A percentile compares a stretch with the other conserved stretches of the same genome.
Evolutionary conservation across 2,329 filamentous ascomycete species (phyloP).

Genomic region (Penicillium glabrum): DNA sequence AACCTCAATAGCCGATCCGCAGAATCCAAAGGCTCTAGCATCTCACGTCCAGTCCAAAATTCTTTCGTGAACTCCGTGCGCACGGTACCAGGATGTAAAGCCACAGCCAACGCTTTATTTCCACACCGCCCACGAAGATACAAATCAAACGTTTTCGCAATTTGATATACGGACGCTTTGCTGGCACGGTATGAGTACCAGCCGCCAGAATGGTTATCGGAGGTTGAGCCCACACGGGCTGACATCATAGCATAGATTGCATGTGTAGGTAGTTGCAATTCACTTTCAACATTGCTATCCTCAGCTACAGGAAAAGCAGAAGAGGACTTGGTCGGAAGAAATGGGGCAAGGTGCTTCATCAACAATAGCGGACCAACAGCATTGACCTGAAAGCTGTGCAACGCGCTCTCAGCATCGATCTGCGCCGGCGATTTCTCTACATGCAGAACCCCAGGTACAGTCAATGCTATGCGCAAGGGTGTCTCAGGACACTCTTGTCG

Average conservation of each 20-base stretch:
- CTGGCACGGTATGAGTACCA: conserved; percentile 81
- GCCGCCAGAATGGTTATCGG: conserved; percentile 71
- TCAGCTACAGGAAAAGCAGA: conserved; percentile 29
- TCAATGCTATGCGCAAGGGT: conserved; percentile 68
- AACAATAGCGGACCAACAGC: conserved; percentile 72
- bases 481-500: conserved; percentile 52
- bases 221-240: conserved; percentile 72
- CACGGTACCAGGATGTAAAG: conserved; percentile 78
- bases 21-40: conserved; percentile 67
- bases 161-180: conserved; percentile 71
- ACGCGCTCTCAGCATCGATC: conserved; percentile 60
- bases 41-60: conserved; percentile 69
- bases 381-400: conserved; percentile 73
- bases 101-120: conserved; percentile 65
- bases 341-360: conserved; percentile 70
- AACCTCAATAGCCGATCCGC: conserved; percentile 65
- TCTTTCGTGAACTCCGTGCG: conserved; percentile 70
- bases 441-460: conserved; percentile 69
- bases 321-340: conserved; percentile 63
- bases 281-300: conserved; percentile 8
- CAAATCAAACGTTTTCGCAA: conserved; percentile 71
- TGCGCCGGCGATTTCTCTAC: conserved; percentile 70
- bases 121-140: conserved; percentile 59
- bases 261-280: conserved; percentile 47
- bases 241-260: conserved; percentile 74